phyloP scores from a whole-genome alignment of 192 early-diverging fungal species.

The Gorgonomyces haynaldii region DNA sequence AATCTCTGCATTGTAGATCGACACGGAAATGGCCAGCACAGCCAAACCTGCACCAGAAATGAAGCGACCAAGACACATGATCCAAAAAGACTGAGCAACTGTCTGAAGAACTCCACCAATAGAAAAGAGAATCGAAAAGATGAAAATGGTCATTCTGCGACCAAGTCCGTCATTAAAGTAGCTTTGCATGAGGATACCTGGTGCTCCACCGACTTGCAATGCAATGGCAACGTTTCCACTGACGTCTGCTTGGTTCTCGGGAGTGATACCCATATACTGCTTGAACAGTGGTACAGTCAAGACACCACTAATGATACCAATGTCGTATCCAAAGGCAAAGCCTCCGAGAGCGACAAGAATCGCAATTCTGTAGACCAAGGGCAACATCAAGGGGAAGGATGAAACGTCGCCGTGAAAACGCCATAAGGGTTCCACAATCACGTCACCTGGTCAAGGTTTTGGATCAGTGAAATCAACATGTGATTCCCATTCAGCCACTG shows the following conservation, averaged over 20 bases:
- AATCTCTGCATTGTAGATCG: slow-evolving; percentile 64
- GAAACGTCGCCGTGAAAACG: too few species aligned
- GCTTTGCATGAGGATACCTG: not conserved
- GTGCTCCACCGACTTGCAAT: not conserved
- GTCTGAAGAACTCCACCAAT: not conserved
- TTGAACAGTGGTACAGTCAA: not conserved
- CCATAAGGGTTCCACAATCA: too few species aligned
- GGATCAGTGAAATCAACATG: too few species aligned
- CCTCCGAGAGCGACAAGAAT: not conserved
- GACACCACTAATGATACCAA: not conserved
- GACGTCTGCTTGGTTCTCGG: not conserved
- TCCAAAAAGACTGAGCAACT: not conserved
- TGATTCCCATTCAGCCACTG: too few species aligned
- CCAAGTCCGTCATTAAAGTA: not conserved
- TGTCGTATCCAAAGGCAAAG: not conserved
- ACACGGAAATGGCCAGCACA: slow-evolving; percentile 56
- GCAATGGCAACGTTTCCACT: not conserved
- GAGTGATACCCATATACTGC: not conserved
- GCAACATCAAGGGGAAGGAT: too few species aligned
- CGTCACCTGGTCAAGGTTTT: too few species aligned
- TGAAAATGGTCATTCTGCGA: not conserved
- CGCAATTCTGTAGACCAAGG: not conserved
- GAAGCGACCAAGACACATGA: not conserved
- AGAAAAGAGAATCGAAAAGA: not conserved
- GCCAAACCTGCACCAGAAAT: not conserved